phyloP scores from a whole-genome alignment of 306 rosid species.

The Quercus parvula region DNA sequence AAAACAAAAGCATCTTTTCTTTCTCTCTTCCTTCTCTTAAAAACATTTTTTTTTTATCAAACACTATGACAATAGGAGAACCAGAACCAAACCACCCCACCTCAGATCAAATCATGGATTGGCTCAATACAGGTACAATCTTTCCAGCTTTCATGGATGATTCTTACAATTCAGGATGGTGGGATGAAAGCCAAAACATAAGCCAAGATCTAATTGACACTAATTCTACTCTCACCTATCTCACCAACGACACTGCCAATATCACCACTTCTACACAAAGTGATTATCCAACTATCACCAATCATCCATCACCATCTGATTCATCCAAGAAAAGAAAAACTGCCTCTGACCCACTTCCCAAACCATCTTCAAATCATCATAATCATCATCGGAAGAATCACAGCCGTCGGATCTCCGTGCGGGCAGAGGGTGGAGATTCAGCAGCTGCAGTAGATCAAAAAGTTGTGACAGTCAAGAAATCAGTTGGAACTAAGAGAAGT shows the following conservation, averaged over 20 bases:
- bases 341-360: slow-evolving; percentile 26
- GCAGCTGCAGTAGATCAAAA: slow-evolving; percentile 7
- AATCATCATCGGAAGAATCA: slow-evolving; percentile 38
- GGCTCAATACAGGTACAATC: slow-evolving; percentile 70
- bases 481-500: slow-evolving; percentile 55
- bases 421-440: slow-evolving; percentile 32
- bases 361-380: slow-evolving; percentile 34
- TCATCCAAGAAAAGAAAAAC: slow-evolving; percentile 61
- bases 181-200: slow-evolving; percentile 56
- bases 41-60: slow-evolving; percentile 1
- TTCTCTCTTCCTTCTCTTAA: slow-evolving; percentile 13
- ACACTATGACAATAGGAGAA: slow-evolving; percentile 54
- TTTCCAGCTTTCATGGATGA: slow-evolving; percentile 74
- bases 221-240: slow-evolving; percentile 13
- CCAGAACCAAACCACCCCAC: slow-evolving; percentile 44
- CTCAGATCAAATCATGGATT: slow-evolving; percentile 70
- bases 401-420: slow-evolving; percentile 20
- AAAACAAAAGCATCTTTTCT: not conserved
- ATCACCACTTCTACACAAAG: slow-evolving; percentile 25
- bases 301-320: slow-evolving; percentile 34
- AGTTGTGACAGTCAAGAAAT: slow-evolving; percentile 34
- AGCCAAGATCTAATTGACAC: slow-evolving; percentile 37
- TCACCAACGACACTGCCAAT: slow-evolving; percentile 26
- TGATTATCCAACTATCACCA: slow-evolving; percentile 27
- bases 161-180: slow-evolving; percentile 47